phyloP scores from a whole-genome alignment of 1,284 basidiomycete genomes.

The Wallemia hederae region DNA sequence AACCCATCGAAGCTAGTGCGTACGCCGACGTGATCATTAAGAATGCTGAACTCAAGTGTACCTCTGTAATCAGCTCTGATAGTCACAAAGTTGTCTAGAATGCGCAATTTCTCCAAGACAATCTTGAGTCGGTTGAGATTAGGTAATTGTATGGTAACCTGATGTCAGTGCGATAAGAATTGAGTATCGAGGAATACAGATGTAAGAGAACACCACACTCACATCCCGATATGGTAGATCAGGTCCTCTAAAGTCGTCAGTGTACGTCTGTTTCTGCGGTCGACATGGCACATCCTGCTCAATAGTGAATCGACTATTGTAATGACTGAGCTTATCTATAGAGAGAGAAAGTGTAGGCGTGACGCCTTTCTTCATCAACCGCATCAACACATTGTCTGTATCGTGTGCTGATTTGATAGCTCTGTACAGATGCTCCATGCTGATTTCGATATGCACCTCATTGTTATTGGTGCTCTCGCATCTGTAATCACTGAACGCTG shows the following conservation, averaged over 20 bases:
- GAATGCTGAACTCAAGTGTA: not conserved
- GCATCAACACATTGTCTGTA: not conserved
- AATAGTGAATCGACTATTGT: not conserved
- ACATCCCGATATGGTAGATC: not conserved
- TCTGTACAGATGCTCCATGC: not conserved
- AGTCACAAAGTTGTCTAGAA: not conserved
- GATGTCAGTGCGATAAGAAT: no score
- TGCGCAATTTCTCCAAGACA: not conserved
- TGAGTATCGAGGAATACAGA: no score
- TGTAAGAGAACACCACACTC: not conserved
- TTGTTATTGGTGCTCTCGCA: not conserved
- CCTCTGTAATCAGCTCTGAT: not conserved
- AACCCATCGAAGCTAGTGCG: not conserved
- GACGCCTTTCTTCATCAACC: not conserved
- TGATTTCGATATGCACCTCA: constrained; percentile 6
- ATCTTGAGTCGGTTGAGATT: not conserved
- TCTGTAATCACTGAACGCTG: not conserved
- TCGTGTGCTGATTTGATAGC: not conserved
- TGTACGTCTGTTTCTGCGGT: not conserved
- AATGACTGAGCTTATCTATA: not conserved
- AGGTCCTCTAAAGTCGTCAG: not conserved
- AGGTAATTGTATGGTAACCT: not conserved
- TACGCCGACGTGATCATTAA: not conserved
- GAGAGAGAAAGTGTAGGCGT: not conserved
- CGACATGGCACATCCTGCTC: not conserved